Conservation (phyloP, 2,329 filamentous ascomycete genomes). For the Coleophoma cylindrospora region DNA sequence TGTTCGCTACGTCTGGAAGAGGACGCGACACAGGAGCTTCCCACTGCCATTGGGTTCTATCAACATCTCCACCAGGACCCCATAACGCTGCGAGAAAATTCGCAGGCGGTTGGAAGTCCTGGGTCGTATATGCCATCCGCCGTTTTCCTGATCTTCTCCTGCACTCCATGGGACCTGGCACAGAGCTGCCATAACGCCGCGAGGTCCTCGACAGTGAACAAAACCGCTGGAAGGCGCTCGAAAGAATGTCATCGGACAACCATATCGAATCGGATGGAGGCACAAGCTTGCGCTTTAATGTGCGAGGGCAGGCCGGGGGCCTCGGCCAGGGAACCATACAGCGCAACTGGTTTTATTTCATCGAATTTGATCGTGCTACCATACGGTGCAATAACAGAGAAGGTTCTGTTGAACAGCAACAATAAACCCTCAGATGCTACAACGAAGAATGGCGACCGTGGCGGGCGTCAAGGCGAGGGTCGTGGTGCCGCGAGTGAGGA, state of each 20-base stretch:
- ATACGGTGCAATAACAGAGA: no score
- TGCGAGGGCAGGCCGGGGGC: constrained; percentile 43
- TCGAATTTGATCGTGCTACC: neutral
- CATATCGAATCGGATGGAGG: constrained; percentile 43
- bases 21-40: constrained; percentile 17
- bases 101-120: constrained; percentile 11
- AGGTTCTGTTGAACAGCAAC: no score
- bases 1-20: neutral
- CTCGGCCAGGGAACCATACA: constrained; percentile 9
- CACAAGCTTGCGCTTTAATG: constrained; percentile 35
- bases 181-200: constrained; percentile 27
- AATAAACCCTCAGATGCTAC: no score
- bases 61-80: constrained; percentile 16
- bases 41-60: constrained; percentile 24
- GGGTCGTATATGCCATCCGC: constrained; percentile 22
- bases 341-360: neutral
- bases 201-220: constrained; percentile 25
- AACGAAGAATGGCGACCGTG: no score
- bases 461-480: no score
- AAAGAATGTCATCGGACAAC: constrained; percentile 53
- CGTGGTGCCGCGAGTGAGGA: no score
- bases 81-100: constrained; percentile 11
- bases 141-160: constrained; percentile 26
- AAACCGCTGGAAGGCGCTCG: constrained; percentile 43
- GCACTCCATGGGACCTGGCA: constrained; percentile 28